Percentiles rank a stretch among this genome's conserved stretches.
Conservation (phyloP, 805 yeast genomes). For the Diddensiella caesifluorescens region DNA sequence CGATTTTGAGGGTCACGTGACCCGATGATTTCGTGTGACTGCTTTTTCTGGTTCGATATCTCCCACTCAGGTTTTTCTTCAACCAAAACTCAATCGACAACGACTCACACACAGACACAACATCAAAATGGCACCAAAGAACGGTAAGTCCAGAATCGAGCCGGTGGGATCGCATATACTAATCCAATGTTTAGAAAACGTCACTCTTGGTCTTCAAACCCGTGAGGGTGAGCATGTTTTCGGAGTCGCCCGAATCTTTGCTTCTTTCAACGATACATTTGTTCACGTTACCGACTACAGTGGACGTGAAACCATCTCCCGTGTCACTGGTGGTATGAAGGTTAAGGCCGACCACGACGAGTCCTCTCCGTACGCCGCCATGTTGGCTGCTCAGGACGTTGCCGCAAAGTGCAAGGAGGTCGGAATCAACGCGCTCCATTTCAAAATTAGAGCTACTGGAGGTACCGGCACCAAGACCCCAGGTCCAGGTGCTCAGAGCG, state of each 20-base stretch:
- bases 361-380: constrained; percentile 99
- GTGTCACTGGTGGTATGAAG: constrained; percentile 99
- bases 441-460: constrained; percentile 99
- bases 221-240: constrained; percentile 98
- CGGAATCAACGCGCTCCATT: constrained; percentile 99
- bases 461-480: constrained; percentile 99
- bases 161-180: neutral
- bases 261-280: constrained; percentile 99
- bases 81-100: neutral
- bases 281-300: constrained; percentile 99
- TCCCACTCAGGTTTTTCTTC: constrained; percentile 4
- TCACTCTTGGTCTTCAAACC: constrained; percentile 73
- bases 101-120: neutral
- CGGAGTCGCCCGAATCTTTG: constrained; percentile 99
- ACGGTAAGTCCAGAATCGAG: constrained; percentile 19
- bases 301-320: constrained; percentile 99
- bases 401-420: constrained; percentile 99
- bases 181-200: constrained; percentile 33
- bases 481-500: constrained; percentile 99
- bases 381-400: constrained; percentile 99
- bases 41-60: too few species aligned
- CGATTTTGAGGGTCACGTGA: too few species aligned
- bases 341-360: constrained; percentile 99
- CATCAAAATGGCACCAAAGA: constrained; percentile 26
- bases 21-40: too few species aligned